Evolutionary conservation across 2,329 filamentous ascomycete genomes (phyloP).

Genomic region (Claviceps capensis): DNA sequence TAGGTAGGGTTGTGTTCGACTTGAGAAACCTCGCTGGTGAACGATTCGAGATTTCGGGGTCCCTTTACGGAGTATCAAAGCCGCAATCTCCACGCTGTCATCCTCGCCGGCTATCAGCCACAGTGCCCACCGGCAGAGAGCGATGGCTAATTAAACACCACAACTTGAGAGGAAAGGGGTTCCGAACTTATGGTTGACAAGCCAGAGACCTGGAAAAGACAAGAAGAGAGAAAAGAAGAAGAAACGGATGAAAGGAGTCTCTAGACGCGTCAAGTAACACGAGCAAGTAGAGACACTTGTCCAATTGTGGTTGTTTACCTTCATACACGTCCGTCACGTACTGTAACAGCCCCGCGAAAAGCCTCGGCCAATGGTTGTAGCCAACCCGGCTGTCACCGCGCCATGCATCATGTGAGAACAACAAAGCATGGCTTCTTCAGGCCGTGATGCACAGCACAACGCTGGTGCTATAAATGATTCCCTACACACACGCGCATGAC

Average conservation of each 20-base stretch:
- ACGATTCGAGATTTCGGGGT: background rate
- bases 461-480: no score
- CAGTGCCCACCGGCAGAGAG: background rate
- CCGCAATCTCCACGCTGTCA: background rate
- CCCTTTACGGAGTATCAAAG: background rate
- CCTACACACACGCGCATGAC: no score
- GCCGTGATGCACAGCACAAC: no score
- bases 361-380: background rate
- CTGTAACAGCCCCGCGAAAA: background rate
- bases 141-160: conserved; percentile 1
- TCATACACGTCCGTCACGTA: background rate
- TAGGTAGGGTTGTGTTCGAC: no score
- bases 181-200: background rate
- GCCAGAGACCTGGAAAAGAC: background rate
- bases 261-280: no score
- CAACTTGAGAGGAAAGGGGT: background rate
- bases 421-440: no score
- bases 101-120: background rate
- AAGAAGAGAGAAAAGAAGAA: background rate
- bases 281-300: no score
- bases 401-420: background rate
- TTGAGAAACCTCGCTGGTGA: background rate
- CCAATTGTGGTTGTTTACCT: no score
- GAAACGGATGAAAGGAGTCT: background rate
- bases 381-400: background rate